Base-by-base conservation (phyloP, 805 yeast genomes). In the Zygosaccharomyces siamensis region DNA sequence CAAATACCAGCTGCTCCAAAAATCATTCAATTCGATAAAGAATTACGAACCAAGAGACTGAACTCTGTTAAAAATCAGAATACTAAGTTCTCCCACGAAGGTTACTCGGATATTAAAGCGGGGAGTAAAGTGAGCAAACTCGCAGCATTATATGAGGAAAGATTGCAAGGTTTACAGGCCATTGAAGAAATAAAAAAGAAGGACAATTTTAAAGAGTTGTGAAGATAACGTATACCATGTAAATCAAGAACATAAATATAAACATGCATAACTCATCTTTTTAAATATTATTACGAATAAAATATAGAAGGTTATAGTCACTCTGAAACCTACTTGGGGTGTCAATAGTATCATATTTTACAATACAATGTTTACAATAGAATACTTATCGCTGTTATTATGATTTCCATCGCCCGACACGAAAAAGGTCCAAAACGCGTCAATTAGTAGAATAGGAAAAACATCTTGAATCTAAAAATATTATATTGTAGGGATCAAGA, bases 81-180 rank as follows among this genome's bases (percentile, higher is more conserved):
- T 6, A 45, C 47, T 7, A 66, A 66, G 39, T 66, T 67, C 27
- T 64, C 72, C 1, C 57, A 61, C 10, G 63, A 66, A 38, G 70
- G 72, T 5, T 65, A 70, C 45, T 57, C 69, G 3, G 64, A 64
- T 5, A 79, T 79, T 5, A 71, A 77, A 10, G 61, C 81, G 14
- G 82, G 80, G 10, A 71, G 77, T 45, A 79, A 78, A 63, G 88
- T 83, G 1, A 78, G 81, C 10, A 81, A 78, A 58, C 67, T 83
- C 50, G 84, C 88, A 1, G 76, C 74, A 49, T 63, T 83, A 35
- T 83, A 79, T 54, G 89, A 83, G 59, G 86, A 83, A 59, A 69
- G 84, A 54, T 46, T 72, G 5, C 67, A 60, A 52, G 74, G 74
- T 12, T 52, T 70, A n/a, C 61, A 67, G 43, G 66, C 65, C 2